Base-by-base conservation (phyloP, 805 yeast species). In the Yamadazyma paraphyllophila region DNA sequence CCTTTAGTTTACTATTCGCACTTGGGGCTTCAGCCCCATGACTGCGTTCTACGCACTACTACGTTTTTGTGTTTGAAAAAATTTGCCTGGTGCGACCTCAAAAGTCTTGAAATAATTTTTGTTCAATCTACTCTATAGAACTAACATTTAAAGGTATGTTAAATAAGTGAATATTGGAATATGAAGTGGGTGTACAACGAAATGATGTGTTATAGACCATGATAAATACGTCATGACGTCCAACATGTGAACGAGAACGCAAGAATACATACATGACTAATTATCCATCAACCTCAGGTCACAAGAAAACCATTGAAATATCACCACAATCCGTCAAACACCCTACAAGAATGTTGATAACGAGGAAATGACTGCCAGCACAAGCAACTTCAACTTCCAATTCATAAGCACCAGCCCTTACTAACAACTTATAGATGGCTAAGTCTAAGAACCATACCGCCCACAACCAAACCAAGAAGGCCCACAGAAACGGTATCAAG, bases 401-500 rank as follows among this genome's bases (percentile, higher is more conserved):
- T 9, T 4, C 11, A 4, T 29, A n/a, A 29, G 7, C 31, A 4
- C 13, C 4, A 29, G 6, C 24, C 6, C 24, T 14, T 61, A 71
- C 74, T 62, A 60, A 60, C 67, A 47, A 17, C 44, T 25, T 13
- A 20, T 46, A 66, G 78, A 92, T 94, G 99, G 75, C 99, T 77
- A 94, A 94, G 82, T 92, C 98, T 63, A 94, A 94, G 97, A 94
- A 94, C 81, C 98, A 94, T 77, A 94, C 99, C 79, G 91, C 90
- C 80, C 99, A 94, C 81, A 94, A 94, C 95, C 98, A 92, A 81
- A 88, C 86, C 90, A 87, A 78, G 76, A 94, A 94, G 95, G 98
- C 98, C 71, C 99, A 94, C 97, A 91, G 85, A 75, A 94, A 94
- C 87, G 99, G 99, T 82, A 92, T 94, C 82, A 92, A 92, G 88